Evolutionary conservation across 2,329 filamentous ascomycete genomes (phyloP), one percentile per base, ranked within the genome.

Genomic region (Aspergillus aculeatinus): DNA sequence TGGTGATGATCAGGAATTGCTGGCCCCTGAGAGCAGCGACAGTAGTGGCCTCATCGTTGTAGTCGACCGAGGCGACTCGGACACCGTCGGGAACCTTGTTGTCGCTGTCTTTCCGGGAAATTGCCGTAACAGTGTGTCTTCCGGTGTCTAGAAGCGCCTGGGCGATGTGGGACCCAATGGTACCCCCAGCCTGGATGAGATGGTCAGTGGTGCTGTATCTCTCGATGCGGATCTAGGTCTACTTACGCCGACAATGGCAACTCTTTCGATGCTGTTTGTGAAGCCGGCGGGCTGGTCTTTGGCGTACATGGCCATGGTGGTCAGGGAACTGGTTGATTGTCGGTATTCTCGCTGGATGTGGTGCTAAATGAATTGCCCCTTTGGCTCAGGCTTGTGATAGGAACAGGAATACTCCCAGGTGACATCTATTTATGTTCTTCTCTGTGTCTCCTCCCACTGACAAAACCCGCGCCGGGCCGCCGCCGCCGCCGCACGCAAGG

Each of bases 1-100:
- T 68, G 10, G 84, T 85, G 57, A 87, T 86, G 64, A 87, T 75
- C 3, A 88, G 74, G 42, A 80, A 81, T n/a, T 88, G 79, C 61
- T 87, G 83, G 59, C 77, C 83, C 31, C 74, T 67, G 2, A 88
- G 79, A 2, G 83, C 84, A 0, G 70, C 68, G 0, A 83, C 75
- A 9, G 88, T 67, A 1, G 80, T 76, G 5, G 67, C 62, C 4
- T 78, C 73, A 19, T 82, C 72, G 14, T 78, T 66, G 69, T 86
- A 86, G 73, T 85, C 76, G 19, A 86, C 76, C 1, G 64, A 56
- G 44, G 72, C 76, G 23, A 77, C 67, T 2, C 72, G 72, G 31
- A 83, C 76, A 14, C 81, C 80, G 1, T 74, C 62, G 2, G 84
- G 82, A 3, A 84, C 66, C 16, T 65, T 72, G 62, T 69, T 76